phyloP scores from a whole-genome alignment of 2,329 filamentous ascomycete genomes.

The Sarocladium kiliense region DNA sequence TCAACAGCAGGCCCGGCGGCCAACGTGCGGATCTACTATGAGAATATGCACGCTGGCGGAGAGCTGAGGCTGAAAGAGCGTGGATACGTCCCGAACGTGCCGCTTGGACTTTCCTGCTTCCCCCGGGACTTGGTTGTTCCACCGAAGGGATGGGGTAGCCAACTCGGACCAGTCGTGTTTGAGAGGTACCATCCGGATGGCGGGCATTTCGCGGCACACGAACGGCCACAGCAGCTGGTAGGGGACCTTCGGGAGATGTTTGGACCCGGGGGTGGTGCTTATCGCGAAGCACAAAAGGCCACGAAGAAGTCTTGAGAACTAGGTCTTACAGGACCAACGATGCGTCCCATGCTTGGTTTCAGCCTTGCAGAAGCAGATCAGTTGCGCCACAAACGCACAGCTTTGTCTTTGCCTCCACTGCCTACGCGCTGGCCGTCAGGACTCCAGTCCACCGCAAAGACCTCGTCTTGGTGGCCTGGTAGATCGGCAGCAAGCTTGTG shows the following conservation, averaged over 20 bases:
- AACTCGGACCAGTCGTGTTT: slow-evolving; percentile 5
- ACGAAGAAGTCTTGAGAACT: background rate
- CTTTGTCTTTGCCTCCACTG: slow-evolving; percentile 90
- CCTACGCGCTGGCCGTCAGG: slow-evolving; percentile 84
- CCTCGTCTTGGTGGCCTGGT: slow-evolving; percentile 86
- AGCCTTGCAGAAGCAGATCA: slow-evolving; percentile 25
- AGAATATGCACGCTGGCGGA: slow-evolving; percentile 40
- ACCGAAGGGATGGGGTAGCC: slow-evolving; percentile 44
- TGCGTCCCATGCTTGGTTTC: background rate
- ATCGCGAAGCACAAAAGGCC: background rate
- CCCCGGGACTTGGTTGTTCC: slow-evolving; percentile 50
- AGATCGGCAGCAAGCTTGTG: slow-evolving; percentile 77
- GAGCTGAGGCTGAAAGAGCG: slow-evolving; percentile 14
- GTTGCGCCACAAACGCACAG: slow-evolving; percentile 61
- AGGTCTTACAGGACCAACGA: background rate
- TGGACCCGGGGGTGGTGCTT: slow-evolving; percentile 8
- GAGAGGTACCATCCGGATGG: slow-evolving; percentile 8
- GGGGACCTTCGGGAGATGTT: slow-evolving; percentile 10
- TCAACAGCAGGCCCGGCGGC: slow-evolving; percentile 61
- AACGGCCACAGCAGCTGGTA: slow-evolving; percentile 8
- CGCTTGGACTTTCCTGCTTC: slow-evolving; percentile 43
- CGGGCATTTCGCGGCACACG: slow-evolving; percentile 10
- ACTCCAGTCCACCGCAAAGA: slow-evolving; percentile 93
- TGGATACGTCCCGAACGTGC: slow-evolving; percentile 24
- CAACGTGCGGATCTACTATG: slow-evolving; percentile 65